A percentile compares a stretch with the other conserved stretches of the same genome.
Conservation (phyloP, 108 stramenopile species). For the Nitzschia sp. region DNA sequence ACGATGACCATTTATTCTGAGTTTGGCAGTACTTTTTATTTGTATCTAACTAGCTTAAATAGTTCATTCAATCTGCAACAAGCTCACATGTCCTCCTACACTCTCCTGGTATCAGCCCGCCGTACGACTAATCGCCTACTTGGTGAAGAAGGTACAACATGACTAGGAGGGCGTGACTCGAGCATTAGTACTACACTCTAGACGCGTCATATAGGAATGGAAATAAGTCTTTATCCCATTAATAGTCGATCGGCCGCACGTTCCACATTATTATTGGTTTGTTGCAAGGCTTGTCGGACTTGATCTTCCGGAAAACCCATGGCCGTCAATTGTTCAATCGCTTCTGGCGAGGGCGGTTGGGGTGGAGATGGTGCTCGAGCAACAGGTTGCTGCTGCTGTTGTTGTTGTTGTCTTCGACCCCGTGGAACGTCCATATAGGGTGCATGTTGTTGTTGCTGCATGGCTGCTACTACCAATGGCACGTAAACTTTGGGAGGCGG, state of each 20-base stretch:
- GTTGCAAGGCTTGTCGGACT: conserved; percentile 70
- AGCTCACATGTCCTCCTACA: too few relatives aligned
- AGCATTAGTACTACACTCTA: too few relatives aligned
- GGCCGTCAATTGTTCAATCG: conserved; percentile 69
- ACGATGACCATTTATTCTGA: too few relatives aligned
- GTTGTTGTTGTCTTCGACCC: background rate
- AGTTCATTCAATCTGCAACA: too few relatives aligned
- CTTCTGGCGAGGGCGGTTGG: conserved; percentile 64
- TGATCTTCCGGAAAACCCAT: conserved; percentile 86
- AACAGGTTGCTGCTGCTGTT: background rate
- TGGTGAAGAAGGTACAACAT: too few relatives aligned
- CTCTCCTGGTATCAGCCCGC: too few relatives aligned
- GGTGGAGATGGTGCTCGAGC: conserved; percentile 22
- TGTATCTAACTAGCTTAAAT: too few relatives aligned
- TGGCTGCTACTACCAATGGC: conserved; percentile 1
- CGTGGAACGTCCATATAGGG: background rate
- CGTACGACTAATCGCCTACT: too few relatives aligned
- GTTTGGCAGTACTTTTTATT: background rate
- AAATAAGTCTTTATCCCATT: conserved; percentile 27
- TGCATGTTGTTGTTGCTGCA: background rate
- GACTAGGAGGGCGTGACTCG: too few relatives aligned
- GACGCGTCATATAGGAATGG: too few relatives aligned
- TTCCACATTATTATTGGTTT: conserved; percentile 80
- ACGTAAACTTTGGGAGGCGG: conserved; percentile 17
- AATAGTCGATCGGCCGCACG: conserved; percentile 85